Evolutionary conservation across 768 basidiomycete species (phyloP), one percentile per base, ranked within the genome.

Genomic region (Fomitopsis pulvina): DNA sequence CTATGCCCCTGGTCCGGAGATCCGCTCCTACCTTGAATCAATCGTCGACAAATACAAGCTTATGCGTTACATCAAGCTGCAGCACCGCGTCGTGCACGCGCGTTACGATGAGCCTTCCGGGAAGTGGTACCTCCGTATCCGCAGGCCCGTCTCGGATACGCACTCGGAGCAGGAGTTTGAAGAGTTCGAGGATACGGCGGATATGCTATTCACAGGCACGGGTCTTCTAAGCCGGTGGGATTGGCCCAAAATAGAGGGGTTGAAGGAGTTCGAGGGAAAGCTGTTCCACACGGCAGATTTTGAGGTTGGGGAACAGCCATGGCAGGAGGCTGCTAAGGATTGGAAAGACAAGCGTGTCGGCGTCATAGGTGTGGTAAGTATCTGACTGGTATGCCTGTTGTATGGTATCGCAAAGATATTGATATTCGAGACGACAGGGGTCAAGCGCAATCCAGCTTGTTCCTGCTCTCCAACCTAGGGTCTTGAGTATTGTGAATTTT

Each of bases 201-300:
- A 85, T 52, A 67, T 84, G 0, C 68, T 85, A 29, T 71, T 86
- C 44, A 75, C 74, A 12, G 76, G 73, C n/a, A 62, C 76, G 18
- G 81, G 81, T 3, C 55, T 55, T 10, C 60, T 83, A 39, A 80
- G 77, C 43, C 63, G 78, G 6, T 85, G 81, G 81, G 68, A 72
- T 24, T 85, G 82, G 85, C 85, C 85, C 2, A 74, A 81, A 39
- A 83, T 86, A 37, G 61, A 68, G 8, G 83, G 82, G 3, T 60
- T 85, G 25, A 63, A 77, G 16, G 67, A 62, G 7, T 87, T 81
- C 64, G 66, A 73, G 52, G 85, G 85, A 3, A 70, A 66, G 44
- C 61, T 84, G 12, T 64, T 82, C 1, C 85, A 88, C 55, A 80
- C 78, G n/a, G 85, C 83, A 0, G 60, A 74, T 1, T 85, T 83